These are phyloP conservation scores for Pyrus hybrid DNA, from an alignment of 331 rosid species.

Conservation along the genomic window DNA sequence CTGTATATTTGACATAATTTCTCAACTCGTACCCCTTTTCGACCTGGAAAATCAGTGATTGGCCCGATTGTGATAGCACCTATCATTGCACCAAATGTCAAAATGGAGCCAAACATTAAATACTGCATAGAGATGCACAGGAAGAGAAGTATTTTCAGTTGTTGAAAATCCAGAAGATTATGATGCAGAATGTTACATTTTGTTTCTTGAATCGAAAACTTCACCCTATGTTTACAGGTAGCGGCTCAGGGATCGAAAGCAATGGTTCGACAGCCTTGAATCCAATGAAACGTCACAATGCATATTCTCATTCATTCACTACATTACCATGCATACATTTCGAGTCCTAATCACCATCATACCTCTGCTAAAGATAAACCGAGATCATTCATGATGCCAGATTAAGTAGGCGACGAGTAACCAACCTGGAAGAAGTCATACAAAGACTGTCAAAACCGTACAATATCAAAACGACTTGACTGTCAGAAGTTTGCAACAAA, in stretches of 20 bases:
- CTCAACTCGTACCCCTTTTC: conserved; percentile 58
- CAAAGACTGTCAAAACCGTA: conserved; percentile 1
- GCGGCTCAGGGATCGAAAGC: neutral
- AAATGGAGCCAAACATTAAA: conserved; percentile 79
- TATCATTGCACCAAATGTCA: conserved; percentile 94
- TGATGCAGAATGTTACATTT: neutral
- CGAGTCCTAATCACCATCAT: neutral
- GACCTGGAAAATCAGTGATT: conserved; percentile 64
- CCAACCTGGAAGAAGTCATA: conserved; percentile 56
- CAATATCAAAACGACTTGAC: neutral
- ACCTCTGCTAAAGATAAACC: conserved; percentile 65
- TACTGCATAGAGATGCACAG: conserved; percentile 32
- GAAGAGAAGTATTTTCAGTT: neutral
- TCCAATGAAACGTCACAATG: neutral
- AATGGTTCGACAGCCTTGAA: neutral
- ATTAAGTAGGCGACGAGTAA: conserved; percentile 86
- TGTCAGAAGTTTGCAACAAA: neutral
- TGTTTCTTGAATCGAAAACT: neutral
- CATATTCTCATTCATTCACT: neutral
- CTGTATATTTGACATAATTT: neutral
- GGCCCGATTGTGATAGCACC: conserved; percentile 92
- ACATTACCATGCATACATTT: neutral
- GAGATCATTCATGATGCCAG: conserved; percentile 64
- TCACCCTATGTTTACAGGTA: neutral
- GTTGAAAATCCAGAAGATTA: neutral